phyloP scores from a whole-genome alignment of 2,329 filamentous ascomycete species.

The Sporothrix brasiliensis region DNA sequence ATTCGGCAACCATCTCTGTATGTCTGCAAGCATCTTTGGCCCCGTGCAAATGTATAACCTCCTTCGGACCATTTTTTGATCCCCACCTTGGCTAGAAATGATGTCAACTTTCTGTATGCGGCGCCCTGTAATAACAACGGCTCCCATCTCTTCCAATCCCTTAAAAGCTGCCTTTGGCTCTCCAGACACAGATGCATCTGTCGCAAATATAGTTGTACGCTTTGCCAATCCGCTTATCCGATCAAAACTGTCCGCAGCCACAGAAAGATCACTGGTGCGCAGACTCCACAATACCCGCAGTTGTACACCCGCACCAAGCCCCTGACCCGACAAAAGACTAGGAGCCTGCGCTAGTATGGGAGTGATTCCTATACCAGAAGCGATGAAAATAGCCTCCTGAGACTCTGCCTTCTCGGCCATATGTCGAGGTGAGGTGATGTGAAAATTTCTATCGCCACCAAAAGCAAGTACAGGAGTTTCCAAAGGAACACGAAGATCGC shows the following conservation, averaged over 20 bases:
- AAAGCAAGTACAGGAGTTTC: conserved; percentile 73
- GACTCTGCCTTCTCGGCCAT: conserved; percentile 37
- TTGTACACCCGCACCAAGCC: conserved; percentile 39
- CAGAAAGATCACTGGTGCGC: conserved; percentile 59
- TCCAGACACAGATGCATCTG: conserved; percentile 40
- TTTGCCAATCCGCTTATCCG: conserved; percentile 55
- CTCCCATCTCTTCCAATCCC: conserved; percentile 45
- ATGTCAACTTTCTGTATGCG: conserved; percentile 51
- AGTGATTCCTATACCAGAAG: conserved; percentile 81
- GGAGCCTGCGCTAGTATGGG: conserved; percentile 72
- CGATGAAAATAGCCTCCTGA: conserved; percentile 62
- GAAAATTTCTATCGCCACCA: conserved; percentile 61
- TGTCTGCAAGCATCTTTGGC: conserved; percentile 46
- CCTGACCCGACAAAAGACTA: conserved; percentile 47
- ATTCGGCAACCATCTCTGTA: conserved; percentile 57
- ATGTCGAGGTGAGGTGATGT: conserved; percentile 39
- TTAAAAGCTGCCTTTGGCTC: conserved; percentile 42
- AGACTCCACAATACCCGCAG: conserved; percentile 71
- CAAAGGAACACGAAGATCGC: conserved; percentile 54
- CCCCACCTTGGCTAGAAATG: conserved; percentile 39
- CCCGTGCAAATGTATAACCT: conserved; percentile 59
- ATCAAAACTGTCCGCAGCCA: conserved; percentile 64
- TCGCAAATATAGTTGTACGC: conserved; percentile 66
- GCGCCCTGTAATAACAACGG: conserved; percentile 41
- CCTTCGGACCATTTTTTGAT: conserved; percentile 43